These are phyloP conservation scores for Vanrija humicola DNA, from an alignment of 1,284 basidiomycete genomes.

Conservation along the genomic window DNA sequence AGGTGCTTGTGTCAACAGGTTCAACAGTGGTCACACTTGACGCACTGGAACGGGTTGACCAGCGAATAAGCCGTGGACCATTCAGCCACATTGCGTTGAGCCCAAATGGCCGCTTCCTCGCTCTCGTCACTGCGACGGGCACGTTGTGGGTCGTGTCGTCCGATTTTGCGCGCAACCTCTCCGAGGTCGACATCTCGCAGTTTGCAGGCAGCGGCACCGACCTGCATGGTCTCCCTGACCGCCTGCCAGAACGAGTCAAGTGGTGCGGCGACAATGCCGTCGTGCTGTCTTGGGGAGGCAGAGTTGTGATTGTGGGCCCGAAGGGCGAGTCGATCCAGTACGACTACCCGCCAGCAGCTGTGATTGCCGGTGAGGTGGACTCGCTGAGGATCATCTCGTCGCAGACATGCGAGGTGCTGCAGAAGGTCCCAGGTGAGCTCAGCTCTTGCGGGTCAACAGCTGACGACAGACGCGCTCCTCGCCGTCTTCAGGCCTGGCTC, in stretches of 20 bases:
- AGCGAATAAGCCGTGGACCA: slow-evolving; percentile 77
- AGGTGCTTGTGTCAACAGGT: slow-evolving; percentile 75
- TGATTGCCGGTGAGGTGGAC: slow-evolving; percentile 79
- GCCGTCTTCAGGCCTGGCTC: slow-evolving; percentile 90
- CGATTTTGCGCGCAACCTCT: slow-evolving; percentile 83
- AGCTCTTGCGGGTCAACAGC: slow-evolving; percentile 14
- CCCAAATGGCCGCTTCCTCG: slow-evolving; percentile 89
- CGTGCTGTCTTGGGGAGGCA: slow-evolving; percentile 71
- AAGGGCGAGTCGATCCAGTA: slow-evolving; percentile 85
- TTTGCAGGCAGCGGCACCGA: slow-evolving; percentile 32
- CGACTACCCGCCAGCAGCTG: slow-evolving; percentile 69
- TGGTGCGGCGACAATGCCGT: slow-evolving; percentile 98
- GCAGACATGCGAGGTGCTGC: slow-evolving; percentile 80
- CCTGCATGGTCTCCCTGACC: slow-evolving; percentile 43
- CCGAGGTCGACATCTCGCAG: slow-evolving; percentile 66
- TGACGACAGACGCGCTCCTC: slow-evolving; percentile 60
- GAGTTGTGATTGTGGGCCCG: slow-evolving; percentile 82
- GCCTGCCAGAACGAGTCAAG: slow-evolving; percentile 63
- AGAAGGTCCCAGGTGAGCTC: slow-evolving; percentile 76
- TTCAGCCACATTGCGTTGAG: slow-evolving; percentile 82
- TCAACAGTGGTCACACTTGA: slow-evolving; percentile 73
- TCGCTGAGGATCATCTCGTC: slow-evolving; percentile 77
- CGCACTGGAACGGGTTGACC: slow-evolving; percentile 78
- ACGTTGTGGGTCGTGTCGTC: slow-evolving; percentile 87
- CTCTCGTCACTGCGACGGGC: slow-evolving; percentile 69